Conservation (phyloP, 495 filamentous ascomycete species). For the Paragyromitra xinjiangensis region DNA sequence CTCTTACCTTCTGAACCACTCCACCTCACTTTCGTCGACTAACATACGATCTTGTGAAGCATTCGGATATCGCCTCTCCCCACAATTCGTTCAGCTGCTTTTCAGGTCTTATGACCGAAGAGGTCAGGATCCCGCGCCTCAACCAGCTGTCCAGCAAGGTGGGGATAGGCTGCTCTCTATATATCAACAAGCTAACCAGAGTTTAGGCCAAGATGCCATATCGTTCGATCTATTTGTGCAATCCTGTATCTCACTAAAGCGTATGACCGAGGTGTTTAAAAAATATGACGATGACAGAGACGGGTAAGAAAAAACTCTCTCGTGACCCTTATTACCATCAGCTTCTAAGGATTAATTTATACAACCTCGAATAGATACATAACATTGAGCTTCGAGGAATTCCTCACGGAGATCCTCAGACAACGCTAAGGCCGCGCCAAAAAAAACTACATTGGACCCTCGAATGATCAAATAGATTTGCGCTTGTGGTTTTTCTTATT, state of each 20-base stretch:
- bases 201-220: constrained; percentile 67
- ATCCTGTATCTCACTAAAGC: constrained; percentile 92
- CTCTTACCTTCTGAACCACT: neutral
- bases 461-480: constrained; percentile 33
- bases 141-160: constrained; percentile 57
- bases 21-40: neutral
- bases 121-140: constrained; percentile 57
- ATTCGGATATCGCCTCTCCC: constrained; percentile 91
- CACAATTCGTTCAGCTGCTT: constrained; percentile 80
- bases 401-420: constrained; percentile 57
- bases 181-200: constrained; percentile 41
- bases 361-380: constrained; percentile 41
- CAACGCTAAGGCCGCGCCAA: constrained; percentile 50
- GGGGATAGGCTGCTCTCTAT: constrained; percentile 50
- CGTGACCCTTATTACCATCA: neutral
- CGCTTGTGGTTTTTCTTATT: constrained; percentile 21
- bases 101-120: constrained; percentile 73
- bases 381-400: constrained; percentile 57
- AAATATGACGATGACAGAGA: constrained; percentile 97
- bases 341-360: constrained; percentile 7
- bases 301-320: constrained; percentile 63
- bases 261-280: constrained; percentile 99
- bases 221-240: constrained; percentile 98
- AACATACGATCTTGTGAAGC: constrained; percentile 60
- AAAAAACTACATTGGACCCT: constrained; percentile 23